Base-by-base conservation (phyloP, 2,329 filamentous ascomycete species). In the Alternaria sp. region DNA sequence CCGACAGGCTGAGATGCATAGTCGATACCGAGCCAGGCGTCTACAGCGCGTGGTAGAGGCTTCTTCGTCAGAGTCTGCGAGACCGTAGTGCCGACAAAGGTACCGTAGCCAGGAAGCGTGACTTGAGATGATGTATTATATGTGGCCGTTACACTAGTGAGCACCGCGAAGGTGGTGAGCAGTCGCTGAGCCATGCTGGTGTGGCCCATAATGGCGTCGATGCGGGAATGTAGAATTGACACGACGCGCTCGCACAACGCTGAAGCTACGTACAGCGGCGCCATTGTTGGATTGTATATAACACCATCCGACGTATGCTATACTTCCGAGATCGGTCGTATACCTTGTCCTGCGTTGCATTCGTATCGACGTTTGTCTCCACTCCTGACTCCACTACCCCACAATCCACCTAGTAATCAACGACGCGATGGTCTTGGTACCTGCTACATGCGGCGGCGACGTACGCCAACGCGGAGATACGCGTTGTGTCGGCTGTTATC, bases 21-120 rank as follows among this genome's bases (percentile, higher is more conserved):
- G 67, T 83, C 81, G 26, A 84, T 82, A 1, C 82, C 82, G 2
- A 84, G 74, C 83, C 83, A 84, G 4, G 83, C 82, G 46, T 84
- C 81, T 3, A 84, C 80, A 0, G 75, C 45, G 4, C 65, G 67
- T 6, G 77, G 72, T 0, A 83, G 72, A 9, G 72, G 58, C 17
- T 75, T 71, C 51, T 79, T 78, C 28, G 74, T 81, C 36, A 81
- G 56, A 1, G 78, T 81, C 26, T 73, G 66, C 26, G 75, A 76
- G 54, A 82, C 62, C 7, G 72, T 69, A 1, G 74, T 82, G 15
- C 81, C 80, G 23, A 69, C 57, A 61, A 83, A 83, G 11, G 64
- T 74, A 19, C 81, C 81, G 49, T 82, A 82, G 8, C 74, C 79
- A 7, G 78, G 69, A 13, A 82, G 74, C 6, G 61, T 65, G 32